phyloP scores from a whole-genome alignment of 1,139 yeast species.

The Geotrichum candidum region DNA sequence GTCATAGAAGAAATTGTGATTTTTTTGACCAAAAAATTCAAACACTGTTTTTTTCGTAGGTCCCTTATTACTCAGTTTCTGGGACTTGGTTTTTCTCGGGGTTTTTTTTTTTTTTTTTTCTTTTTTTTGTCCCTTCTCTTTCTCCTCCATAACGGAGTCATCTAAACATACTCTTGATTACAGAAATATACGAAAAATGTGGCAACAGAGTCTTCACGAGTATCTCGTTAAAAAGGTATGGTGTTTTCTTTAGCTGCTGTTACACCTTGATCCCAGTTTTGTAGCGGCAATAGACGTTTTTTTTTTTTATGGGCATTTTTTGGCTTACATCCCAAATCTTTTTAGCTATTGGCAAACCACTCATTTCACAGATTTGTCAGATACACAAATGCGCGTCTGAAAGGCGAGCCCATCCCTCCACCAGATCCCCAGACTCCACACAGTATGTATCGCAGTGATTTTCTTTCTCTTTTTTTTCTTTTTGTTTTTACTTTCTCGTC shows the following conservation, averaged over 20 bases:
- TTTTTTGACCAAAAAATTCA: too few relatives aligned
- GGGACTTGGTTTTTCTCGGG: background rate
- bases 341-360: slow-evolving; percentile 12
- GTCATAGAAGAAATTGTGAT: too few relatives aligned
- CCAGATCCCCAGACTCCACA: slow-evolving; percentile 13
- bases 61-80: too few relatives aligned
- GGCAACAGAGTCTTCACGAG: slow-evolving; percentile 26
- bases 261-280: background rate
- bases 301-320: background rate
- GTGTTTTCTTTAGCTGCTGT: background rate
- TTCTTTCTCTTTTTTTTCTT: background rate
- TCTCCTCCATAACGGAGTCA: background rate
- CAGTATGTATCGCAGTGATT: slow-evolving; percentile 2
- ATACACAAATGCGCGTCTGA: slow-evolving; percentile 17
- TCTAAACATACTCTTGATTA: background rate
- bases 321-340: background rate
- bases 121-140: too few relatives aligned
- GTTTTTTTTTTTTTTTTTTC: too few relatives aligned
- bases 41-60: too few relatives aligned
- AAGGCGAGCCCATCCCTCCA: slow-evolving; percentile 19
- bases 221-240: slow-evolving; percentile 23
- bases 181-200: slow-evolving; percentile 15
- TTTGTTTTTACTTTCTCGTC: background rate
- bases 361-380: slow-evolving; percentile 17
- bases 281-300: background rate